Evolutionary conservation across 2,329 filamentous ascomycete species (phyloP), one percentile per base, ranked within the genome.

Genomic region (Phialemonium atrogriseum): DNA sequence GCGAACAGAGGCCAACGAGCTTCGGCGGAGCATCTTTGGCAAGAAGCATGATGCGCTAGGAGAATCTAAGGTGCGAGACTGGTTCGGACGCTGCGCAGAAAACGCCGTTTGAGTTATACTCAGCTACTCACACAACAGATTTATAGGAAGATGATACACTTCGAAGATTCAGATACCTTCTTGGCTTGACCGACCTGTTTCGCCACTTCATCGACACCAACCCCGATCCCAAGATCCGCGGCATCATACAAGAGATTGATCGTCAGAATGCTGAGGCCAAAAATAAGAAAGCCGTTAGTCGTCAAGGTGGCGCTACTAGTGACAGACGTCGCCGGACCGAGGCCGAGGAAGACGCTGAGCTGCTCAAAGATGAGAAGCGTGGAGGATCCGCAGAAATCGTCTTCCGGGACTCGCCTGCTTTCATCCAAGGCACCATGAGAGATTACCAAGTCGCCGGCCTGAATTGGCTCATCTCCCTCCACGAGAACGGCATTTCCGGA

Each of bases 171-270:
- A 80, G 87, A 42, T 98, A 98, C 55, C 73, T 98, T 2, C 73
- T 98, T 10, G 93, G 93, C 16, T 68, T 98, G 32, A 98, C 91
- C 11, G 91, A 98, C 51, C 70, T 98, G 13, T 98, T 98, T 66
- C 86, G 93, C 43, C 91, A 98, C 61, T 98, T 98, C 58, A 98
- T 98, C 61, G 88, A 96, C 53, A 86, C 87, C 7, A 98, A 95
- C 52, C 89, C 88, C 5, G 88, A 98, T 51, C 89, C 91, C 11
- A 85, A 84, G 48, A 91, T 96, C 50, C 84, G 89, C 48, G 84
- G 94, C 36, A 86, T 95, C 46, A 91, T 96, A 72, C 73, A 75
- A 30, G 85, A 95, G 58, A 95, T 96, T 49, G 91, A 98, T 58
- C 80, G 85, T 27, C 88, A 94, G 54, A 93, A 96, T 54, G 79